A percentile compares a stretch with the other conserved stretches of the same genome.
Evolutionary conservation across 139 green algal species (phyloP).

Genomic region (Chlorella sp.): DNA sequence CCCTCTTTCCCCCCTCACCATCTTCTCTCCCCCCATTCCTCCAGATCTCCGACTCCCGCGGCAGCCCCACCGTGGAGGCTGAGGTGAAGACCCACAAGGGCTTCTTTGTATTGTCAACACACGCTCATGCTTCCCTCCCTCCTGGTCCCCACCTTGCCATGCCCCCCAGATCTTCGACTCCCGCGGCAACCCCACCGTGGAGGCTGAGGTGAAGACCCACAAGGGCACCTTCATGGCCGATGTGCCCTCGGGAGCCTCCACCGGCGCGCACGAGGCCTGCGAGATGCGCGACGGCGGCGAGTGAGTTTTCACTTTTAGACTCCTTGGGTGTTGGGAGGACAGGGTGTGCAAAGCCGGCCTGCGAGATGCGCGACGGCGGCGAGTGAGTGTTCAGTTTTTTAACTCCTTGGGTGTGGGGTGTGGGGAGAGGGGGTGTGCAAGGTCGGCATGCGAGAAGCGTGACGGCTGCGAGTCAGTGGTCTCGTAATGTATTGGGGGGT

Average conservation of each 20-base stretch:
- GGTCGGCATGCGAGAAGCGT: constrained; percentile 96
- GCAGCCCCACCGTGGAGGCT: constrained; percentile 70
- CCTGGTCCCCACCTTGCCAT: neutral
- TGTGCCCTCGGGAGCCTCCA: constrained; percentile 94
- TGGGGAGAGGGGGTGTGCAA: no score
- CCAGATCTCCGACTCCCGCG: constrained; percentile 85
- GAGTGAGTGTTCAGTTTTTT: constrained; percentile 53
- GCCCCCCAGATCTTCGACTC: constrained; percentile 90
- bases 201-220: constrained; percentile 85
- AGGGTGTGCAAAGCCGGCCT: no score
- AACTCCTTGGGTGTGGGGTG: no score
- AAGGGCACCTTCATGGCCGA: constrained; percentile 93
- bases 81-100: constrained; percentile 90
- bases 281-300: constrained; percentile 96
- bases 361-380: constrained; percentile 96
- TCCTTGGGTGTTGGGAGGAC: no score
- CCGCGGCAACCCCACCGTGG: constrained; percentile 97
- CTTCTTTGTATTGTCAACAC: no score
- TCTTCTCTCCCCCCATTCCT: neutral
- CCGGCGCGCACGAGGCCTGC: constrained; percentile 97
- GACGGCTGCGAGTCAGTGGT: constrained; percentile 93
- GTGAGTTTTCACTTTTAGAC: constrained; percentile 8
- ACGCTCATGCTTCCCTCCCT: no score
- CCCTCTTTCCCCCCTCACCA: no score
- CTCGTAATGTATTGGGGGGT: no score